Percentiles rank a stretch among this genome's conserved stretches.
Conservation (phyloP, 306 rosid species). For the Phaseolus lunatus region DNA sequence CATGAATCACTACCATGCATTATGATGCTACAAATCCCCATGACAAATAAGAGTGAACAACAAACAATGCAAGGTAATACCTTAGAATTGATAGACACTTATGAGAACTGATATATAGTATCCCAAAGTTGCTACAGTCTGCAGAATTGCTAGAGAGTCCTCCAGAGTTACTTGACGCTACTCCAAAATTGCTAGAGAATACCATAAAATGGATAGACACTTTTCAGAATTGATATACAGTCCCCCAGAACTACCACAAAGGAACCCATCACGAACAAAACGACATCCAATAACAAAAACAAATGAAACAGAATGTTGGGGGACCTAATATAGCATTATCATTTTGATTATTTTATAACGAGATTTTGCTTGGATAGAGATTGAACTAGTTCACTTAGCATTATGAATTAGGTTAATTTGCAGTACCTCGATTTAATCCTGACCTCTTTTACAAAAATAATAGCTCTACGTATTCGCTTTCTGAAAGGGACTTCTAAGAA, state of each 20-base stretch:
- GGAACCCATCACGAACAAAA: too few species aligned
- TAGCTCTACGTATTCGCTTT: neutral
- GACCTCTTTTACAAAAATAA: neutral
- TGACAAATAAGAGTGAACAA: slow-evolving; percentile 83
- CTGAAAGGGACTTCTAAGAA: neutral
- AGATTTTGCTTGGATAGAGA: neutral
- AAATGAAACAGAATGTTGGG: slow-evolving; percentile 15
- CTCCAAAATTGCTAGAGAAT: too few species aligned
- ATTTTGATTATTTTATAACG: neutral
- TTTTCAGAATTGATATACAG: too few species aligned
- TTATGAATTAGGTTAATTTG: slow-evolving; percentile 23
- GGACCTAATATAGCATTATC: neutral
- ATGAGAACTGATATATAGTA: too few species aligned
- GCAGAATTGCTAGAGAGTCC: too few species aligned
- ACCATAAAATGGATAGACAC: too few species aligned
- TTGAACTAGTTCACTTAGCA: slow-evolving; percentile 1
- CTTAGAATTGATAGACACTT: too few species aligned
- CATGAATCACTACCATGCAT: slow-evolving; percentile 73
- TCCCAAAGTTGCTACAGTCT: too few species aligned
- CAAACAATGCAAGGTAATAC: slow-evolving; percentile 90
- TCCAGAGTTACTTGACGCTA: too few species aligned
- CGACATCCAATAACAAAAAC: too few species aligned
- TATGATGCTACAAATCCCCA: slow-evolving; percentile 95
- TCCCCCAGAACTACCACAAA: too few species aligned
- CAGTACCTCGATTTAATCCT: neutral